phyloP scores from a whole-genome alignment of 768 basidiomycete species.

The Paxillus rubicundulus region DNA sequence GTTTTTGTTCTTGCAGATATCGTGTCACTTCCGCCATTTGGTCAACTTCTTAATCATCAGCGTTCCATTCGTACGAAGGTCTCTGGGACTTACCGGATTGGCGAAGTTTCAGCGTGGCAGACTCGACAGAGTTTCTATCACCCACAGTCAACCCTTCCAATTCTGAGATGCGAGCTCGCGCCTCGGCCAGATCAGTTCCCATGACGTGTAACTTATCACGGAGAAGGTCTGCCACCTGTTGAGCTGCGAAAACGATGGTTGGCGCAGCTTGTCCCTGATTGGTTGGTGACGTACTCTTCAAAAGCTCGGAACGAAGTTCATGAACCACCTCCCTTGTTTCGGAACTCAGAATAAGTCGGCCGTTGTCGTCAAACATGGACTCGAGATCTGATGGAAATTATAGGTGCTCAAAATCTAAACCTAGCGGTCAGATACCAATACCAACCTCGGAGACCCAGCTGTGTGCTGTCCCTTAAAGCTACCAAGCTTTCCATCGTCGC shows the following conservation, averaged over 20 bases:
- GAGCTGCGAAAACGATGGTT: slow-evolving; percentile 32
- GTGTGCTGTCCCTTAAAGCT: slow-evolving; percentile 21
- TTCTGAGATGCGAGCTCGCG: slow-evolving; percentile 37
- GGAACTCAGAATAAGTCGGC: slow-evolving; percentile 22
- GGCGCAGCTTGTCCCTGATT: not conserved
- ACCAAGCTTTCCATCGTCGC: slow-evolving; percentile 24
- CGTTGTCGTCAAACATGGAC: slow-evolving; percentile 25
- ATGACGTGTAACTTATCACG: slow-evolving; percentile 44
- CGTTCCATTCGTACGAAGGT: not conserved
- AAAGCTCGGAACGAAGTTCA: slow-evolving; percentile 37
- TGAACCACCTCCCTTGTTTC: slow-evolving; percentile 29
- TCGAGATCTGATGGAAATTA: slow-evolving; percentile 24
- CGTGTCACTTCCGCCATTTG: slow-evolving; percentile 22
- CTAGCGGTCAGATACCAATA: not conserved
- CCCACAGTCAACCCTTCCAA: slow-evolving; percentile 29
- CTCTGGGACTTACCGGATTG: slow-evolving; percentile 22
- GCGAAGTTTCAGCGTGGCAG: slow-evolving; percentile 18
- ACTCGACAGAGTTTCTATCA: slow-evolving; percentile 23
- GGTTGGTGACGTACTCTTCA: slow-evolving; percentile 27
- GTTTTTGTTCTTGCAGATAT: slow-evolving; percentile 28
- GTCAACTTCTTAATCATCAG: slow-evolving; percentile 21
- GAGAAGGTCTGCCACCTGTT: slow-evolving; percentile 48
- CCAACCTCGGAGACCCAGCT: slow-evolving; percentile 27
- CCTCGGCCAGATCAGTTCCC: slow-evolving; percentile 42
- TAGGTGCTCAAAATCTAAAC: not conserved